phyloP scores from a whole-genome alignment of 352 stramenopile species.

The Globisporangium middletonii region DNA sequence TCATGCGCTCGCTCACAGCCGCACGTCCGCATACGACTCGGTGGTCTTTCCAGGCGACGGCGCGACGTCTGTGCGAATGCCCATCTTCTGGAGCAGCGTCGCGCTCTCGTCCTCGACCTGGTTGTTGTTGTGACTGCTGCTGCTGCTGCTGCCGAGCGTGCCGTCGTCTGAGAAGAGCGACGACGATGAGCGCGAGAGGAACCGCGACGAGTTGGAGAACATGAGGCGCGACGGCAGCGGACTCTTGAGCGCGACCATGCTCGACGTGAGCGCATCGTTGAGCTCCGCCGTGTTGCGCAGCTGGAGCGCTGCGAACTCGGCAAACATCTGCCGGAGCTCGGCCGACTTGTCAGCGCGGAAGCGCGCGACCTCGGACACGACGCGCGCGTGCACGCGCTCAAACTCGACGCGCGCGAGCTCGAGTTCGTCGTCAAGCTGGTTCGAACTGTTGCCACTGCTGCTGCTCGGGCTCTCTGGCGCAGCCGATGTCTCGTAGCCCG shows the following conservation, averaged over 20 bases:
- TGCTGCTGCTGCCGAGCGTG: background rate
- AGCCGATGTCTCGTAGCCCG: conserved; percentile 23
- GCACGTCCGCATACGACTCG: conserved; percentile 45
- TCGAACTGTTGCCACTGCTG: conserved; percentile 4
- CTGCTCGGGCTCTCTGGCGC: conserved; percentile 13
- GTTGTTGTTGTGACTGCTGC: conserved; percentile 14
- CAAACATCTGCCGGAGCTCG: conserved; percentile 68
- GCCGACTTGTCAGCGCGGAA: conserved; percentile 71
- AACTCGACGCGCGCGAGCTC: conserved; percentile 70
- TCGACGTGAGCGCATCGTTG: conserved; percentile 37
- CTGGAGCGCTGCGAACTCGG: conserved; percentile 62
- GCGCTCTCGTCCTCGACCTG: conserved; percentile 16
- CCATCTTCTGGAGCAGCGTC: conserved; percentile 22
- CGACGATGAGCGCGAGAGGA: conserved; percentile 36
- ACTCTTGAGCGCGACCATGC: conserved; percentile 32
- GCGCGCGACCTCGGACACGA: conserved; percentile 66
- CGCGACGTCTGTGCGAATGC: conserved; percentile 10
- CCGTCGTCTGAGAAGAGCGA: conserved; percentile 24
- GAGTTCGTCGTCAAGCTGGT: conserved; percentile 38
- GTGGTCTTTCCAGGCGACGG: conserved; percentile 14
- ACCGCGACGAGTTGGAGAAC: conserved; percentile 30
- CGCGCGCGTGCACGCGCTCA: conserved; percentile 63
- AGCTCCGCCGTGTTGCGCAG: conserved; percentile 45
- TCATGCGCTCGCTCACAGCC: conserved; percentile 23
- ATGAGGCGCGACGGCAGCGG: conserved; percentile 35